Base-by-base conservation (phyloP, 257 asterid genomes). In the Cinchona pubescens region DNA sequence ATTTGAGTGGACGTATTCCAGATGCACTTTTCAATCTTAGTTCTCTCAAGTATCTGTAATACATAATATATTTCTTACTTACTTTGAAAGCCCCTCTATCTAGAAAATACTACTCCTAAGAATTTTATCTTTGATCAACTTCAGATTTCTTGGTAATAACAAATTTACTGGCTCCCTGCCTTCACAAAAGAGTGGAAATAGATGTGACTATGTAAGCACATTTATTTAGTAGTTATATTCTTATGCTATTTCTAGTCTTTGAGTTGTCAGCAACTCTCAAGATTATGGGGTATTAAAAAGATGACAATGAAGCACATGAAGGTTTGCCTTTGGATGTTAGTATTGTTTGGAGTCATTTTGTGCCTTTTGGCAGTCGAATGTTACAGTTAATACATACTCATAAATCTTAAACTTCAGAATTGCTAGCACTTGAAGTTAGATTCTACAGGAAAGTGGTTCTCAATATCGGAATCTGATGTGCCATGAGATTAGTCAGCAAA, bases 91-190 rank as follows among this genome's bases (percentile, higher is more conserved):
- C 64, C 46, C 35, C 56, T 67, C 42, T 34, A 46, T 43, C 49
- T 66, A 45, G 2, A 73, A 38, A 19, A 3, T n/a, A n/a, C n/a
- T 85, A 45, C 19, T 30, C 38, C 15, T 55, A 45, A 46, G 62
- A 48, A 58, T 2, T 27, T 67, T 67, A 29, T 16, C 45, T 29
- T 30, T 79, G 32, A 62, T 46, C 55, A 45, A 70, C 75, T 74
- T 82, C 88, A 93, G 98, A 83, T 93, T 87, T 86, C 98, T 93
- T 8, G 98, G 98, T 68, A 88, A 79, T 79, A 93, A 93, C 88
- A 82, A 72, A 79, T 71, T 93, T 71, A 84, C 87, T 61, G 96
- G 95, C 29, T 56, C 78, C 45, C 79, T 93, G 69, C 95, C 97
- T 53, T 38, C 80, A 70, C 86, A 51, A 69, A 90, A 83, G 87